Conservation (phyloP, 2,329 filamentous ascomycete species). For the Fusarium agapanthi region DNA sequence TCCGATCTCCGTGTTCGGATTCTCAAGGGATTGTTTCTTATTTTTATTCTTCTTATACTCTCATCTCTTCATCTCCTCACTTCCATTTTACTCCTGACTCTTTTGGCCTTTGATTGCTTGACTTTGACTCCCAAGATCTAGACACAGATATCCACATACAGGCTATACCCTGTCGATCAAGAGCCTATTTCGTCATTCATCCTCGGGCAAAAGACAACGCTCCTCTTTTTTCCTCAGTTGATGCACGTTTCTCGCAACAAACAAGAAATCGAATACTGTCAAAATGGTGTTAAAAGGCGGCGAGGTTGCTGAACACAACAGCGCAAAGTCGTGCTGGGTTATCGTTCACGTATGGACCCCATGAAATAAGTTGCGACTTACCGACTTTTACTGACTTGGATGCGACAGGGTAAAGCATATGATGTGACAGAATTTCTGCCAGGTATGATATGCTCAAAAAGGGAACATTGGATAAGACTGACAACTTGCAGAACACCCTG, state of each 20-base stretch:
- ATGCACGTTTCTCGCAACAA: neutral
- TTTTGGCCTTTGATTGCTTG: neutral
- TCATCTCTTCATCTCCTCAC: neutral
- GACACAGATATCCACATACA: neutral
- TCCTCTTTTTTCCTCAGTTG: neutral
- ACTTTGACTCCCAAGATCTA: neutral
- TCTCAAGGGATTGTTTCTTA: neutral
- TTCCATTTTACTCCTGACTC: neutral
- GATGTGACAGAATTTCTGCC: constrained; percentile 92
- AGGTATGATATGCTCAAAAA: constrained; percentile 54
- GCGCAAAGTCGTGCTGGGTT: constrained; percentile 87
- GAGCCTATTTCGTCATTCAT: constrained; percentile 28
- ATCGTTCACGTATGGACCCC: constrained; percentile 74
- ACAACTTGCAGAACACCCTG: constrained; percentile 75
- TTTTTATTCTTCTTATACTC: neutral
- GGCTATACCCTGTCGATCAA: constrained; percentile 10
- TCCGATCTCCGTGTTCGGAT: constrained; percentile 17
- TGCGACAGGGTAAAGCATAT: constrained; percentile 75
- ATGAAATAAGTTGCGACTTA: neutral
- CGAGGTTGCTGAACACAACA: constrained; percentile 76
- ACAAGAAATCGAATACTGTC: neutral
- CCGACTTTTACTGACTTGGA: constrained; percentile 26
- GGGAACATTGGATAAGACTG: neutral
- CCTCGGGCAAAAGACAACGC: constrained; percentile 37
- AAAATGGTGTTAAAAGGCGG: constrained; percentile 59